Evolutionary conservation across 805 yeast species (phyloP).

Genomic region (Wickerhamiella musiphila): DNA sequence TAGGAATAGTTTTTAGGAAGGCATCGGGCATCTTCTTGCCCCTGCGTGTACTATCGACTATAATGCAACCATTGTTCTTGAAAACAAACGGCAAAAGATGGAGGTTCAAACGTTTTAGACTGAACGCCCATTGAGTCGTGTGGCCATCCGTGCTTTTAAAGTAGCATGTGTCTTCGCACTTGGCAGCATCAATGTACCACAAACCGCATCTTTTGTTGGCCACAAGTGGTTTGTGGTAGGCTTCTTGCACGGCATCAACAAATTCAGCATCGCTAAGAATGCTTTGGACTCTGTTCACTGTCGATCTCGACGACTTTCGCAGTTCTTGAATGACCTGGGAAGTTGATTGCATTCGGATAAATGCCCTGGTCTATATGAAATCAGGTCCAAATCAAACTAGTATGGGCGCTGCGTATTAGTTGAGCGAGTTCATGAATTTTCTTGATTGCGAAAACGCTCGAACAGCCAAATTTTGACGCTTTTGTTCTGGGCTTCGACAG

Average conservation of each 20-base stretch:
- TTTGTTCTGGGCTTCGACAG: background rate
- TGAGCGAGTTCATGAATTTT: background rate
- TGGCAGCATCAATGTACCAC: constrained; percentile 52
- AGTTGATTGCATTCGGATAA: too few relatives aligned
- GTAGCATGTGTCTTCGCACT: constrained; percentile 34
- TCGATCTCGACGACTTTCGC: constrained; percentile 32
- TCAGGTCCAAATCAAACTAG: too few relatives aligned
- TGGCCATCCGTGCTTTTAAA: constrained; percentile 92
- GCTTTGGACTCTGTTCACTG: constrained; percentile 52
- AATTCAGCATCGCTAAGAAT: constrained; percentile 44
- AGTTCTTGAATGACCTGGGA: constrained; percentile 20
- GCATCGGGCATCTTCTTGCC: constrained; percentile 83
- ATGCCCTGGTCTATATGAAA: too few relatives aligned
- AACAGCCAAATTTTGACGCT: too few relatives aligned
- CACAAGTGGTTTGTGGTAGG: constrained; percentile 21
- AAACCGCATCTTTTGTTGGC: constrained; percentile 78
- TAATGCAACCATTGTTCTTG: constrained; percentile 27
- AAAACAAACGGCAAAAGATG: constrained; percentile 41
- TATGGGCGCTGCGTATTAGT: too few relatives aligned
- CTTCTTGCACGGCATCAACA: constrained; percentile 26
- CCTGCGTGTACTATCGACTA: constrained; percentile 73
- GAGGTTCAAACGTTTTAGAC: constrained; percentile 53
- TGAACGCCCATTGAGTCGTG: constrained; percentile 62
- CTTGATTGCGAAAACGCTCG: background rate
- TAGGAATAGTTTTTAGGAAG: constrained; percentile 69